A percentile compares a stretch with the other conserved stretches of the same genome.
These are phyloP conservation scores for Phytophthora citrophthora DNA, from an alignment of 352 stramenopile genomes.

Conservation along the genomic window DNA sequence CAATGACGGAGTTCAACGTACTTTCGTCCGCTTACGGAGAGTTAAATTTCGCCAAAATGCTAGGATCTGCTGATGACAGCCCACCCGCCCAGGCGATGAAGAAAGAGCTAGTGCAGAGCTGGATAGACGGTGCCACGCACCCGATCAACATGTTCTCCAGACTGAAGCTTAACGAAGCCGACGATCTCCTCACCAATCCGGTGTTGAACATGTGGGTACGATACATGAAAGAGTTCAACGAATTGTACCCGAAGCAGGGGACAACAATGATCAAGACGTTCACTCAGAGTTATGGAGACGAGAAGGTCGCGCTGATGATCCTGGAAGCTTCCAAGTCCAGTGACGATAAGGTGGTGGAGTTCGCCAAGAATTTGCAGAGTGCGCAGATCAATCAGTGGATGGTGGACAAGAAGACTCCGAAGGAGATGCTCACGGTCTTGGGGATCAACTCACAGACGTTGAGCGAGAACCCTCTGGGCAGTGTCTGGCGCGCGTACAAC, in stretches of 20 bases:
- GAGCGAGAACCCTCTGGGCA: not conserved
- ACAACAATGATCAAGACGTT: slow-evolving; percentile 18
- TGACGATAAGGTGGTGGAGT: not conserved
- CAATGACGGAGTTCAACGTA: not conserved
- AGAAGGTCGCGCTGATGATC: slow-evolving; percentile 16
- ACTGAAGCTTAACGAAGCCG: slow-evolving; percentile 5
- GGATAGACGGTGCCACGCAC: not conserved
- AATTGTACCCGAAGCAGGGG: not conserved
- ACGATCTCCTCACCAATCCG: slow-evolving; percentile 7
- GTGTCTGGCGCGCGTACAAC: slow-evolving; percentile 22
- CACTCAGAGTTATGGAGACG: slow-evolving; percentile 19
- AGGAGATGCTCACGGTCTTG: slow-evolving; percentile 9
- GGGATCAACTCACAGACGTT: slow-evolving; percentile 4
- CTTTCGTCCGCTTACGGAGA: not conserved
- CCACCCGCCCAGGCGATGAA: not conserved
- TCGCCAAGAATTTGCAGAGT: slow-evolving; percentile 14
- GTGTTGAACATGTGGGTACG: slow-evolving; percentile 1
- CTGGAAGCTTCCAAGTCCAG: not conserved
- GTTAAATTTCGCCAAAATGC: not conserved
- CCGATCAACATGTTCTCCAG: slow-evolving; percentile 1
- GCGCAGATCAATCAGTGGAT: slow-evolving; percentile 22
- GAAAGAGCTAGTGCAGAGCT: not conserved
- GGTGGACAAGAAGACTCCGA: slow-evolving; percentile 1
- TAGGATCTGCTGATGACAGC: not conserved
- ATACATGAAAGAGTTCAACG: slow-evolving; percentile 17